Evolutionary conservation across 192 early-diverging fungal species (phyloP), one percentile per base, ranked within the genome.

Genomic region (Backusella sp.): DNA sequence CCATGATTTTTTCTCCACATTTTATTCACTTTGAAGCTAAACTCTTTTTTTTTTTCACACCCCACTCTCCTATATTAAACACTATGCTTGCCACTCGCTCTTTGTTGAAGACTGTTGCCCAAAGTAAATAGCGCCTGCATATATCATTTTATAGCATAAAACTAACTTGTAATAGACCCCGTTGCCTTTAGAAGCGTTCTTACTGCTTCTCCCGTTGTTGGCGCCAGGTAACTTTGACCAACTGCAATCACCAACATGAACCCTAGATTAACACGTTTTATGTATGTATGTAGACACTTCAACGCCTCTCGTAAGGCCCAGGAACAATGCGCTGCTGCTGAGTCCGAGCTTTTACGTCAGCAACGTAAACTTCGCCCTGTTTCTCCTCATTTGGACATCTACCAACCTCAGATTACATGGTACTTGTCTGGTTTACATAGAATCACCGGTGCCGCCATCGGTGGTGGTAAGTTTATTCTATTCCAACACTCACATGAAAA

Each of bases 381-480:
- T 23, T 91, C 92, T 68, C 97, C 96, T 28, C 90, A 96, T 74
- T 80, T 97, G 71, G 84, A 84, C 62, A 98, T 98, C 85, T 98
- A 97, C 88, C 86, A 96, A 87, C 93, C 93, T 41, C 94, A 97
- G 80, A 79, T 97, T 80, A 93, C 95, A 26, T 94, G 91, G 94
- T 82, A 87, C 76, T 77, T 96, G 76, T 96, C 95, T 19, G 77
- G 70, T 42, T 74, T 85, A 59, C 89, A 94, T 74, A 91, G 97
- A 84, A 72, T 92, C 74, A 95, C 95, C 23, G 96, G 95, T 49
- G 89, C 84, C 73, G 86, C 83, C 41, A 53, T 96, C 9, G 92
- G 85, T 76, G 90, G 82, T 41, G 84, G 92, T 95, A 86, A 66
- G 87, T 85, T 26, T 59, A 11, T 59, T 26, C 1, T 23, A 26